phyloP scores from a whole-genome alignment of 345 rosid genomes.

The Gossypium stocksii region DNA sequence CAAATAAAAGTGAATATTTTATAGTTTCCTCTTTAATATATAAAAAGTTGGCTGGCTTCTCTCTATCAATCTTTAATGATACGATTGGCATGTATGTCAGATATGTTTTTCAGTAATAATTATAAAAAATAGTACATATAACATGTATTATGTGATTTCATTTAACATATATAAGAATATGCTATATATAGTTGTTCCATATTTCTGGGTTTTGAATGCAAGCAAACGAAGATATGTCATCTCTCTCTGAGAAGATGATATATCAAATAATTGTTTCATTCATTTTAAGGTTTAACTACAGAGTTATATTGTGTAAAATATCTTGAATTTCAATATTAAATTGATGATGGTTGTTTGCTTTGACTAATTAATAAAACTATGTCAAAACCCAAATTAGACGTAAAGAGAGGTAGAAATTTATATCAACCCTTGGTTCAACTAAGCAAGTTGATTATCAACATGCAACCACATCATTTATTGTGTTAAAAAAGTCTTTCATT shows the following conservation, averaged over 20 bases:
- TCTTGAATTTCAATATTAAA: not conserved
- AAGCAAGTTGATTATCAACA: not conserved
- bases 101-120: not conserved
- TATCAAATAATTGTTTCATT: too few relatives aligned
- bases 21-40: too few relatives aligned
- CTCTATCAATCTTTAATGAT: not conserved
- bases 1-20: too few relatives aligned
- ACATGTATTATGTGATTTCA: constrained; percentile 13
- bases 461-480: not conserved
- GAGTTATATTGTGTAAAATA: not conserved
- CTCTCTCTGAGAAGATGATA: too few relatives aligned
- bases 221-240: too few relatives aligned
- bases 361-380: not conserved
- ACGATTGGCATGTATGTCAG: constrained; percentile 5
- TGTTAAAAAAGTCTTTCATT: not conserved
- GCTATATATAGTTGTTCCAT: too few relatives aligned
- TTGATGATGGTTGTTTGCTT: not conserved
- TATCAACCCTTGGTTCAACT: not conserved
- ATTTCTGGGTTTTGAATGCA: too few relatives aligned
- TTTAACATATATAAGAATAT: not conserved
- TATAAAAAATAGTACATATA: not conserved
- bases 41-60: not conserved
- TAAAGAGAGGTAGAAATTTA: not conserved
- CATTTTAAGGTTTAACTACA: too few relatives aligned
- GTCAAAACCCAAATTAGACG: not conserved